Evolutionary conservation across 257 asterid species (phyloP).

Genomic region (Solanum clarkiae): DNA sequence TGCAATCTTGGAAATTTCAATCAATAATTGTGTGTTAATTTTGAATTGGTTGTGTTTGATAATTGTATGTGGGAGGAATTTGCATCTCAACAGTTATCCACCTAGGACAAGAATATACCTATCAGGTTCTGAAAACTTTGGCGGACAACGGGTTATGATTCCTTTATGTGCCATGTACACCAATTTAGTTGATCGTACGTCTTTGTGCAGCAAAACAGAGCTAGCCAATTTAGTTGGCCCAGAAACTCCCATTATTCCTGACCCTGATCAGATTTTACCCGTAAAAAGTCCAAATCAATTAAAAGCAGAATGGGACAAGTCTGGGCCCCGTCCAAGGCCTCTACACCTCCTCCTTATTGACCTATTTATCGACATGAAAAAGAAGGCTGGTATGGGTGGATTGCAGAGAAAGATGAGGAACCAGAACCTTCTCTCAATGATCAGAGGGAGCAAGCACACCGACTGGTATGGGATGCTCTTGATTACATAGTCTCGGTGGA

Average conservation of each 20-base stretch:
- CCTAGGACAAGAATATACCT: constrained; percentile 80
- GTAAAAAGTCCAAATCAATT: constrained; percentile 54
- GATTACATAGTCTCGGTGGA: constrained; percentile 92
- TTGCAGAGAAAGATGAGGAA: constrained; percentile 68
- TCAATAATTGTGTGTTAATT: no score
- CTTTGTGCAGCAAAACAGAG: constrained; percentile 83
- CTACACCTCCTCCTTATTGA: constrained; percentile 95
- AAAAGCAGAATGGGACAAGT: constrained; percentile 85
- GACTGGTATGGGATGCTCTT: constrained; percentile 86
- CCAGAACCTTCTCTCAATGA: constrained; percentile 69
- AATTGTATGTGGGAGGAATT: no score
- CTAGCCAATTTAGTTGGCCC: constrained; percentile 48
- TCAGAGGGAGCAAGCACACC: constrained; percentile 79
- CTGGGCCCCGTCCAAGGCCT: constrained; percentile 97
- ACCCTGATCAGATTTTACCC: constrained; percentile 33
- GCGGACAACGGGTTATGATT: constrained; percentile 93
- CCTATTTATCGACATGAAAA: constrained; percentile 88
- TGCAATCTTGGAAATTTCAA: no score
- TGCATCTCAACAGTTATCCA: no score
- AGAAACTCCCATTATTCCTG: constrained; percentile 56
- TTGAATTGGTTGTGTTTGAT: no score
- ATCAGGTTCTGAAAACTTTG: constrained; percentile 96
- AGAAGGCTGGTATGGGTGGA: constrained; percentile 99
- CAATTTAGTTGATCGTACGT: constrained; percentile 89
- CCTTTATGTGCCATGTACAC: constrained; percentile 90